Evolutionary conservation across 345 rosid species (phyloP).

Genomic region (Corchorus olitorius): DNA sequence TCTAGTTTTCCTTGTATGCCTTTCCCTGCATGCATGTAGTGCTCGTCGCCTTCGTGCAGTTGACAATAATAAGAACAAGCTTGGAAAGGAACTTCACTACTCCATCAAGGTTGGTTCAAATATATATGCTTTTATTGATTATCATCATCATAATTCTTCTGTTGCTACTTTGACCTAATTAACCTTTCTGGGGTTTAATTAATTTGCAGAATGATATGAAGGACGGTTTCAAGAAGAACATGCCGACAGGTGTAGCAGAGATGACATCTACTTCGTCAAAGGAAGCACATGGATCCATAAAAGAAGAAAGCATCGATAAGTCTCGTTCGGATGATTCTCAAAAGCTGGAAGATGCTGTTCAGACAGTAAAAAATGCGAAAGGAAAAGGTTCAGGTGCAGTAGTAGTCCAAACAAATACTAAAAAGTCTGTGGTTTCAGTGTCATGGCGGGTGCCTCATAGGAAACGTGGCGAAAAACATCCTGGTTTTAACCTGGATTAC

Average conservation of each 20-base stretch:
- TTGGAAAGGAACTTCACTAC: conserved; percentile 31
- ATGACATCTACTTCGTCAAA: conserved; percentile 13
- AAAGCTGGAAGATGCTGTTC: conserved; percentile 10
- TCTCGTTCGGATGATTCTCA: conserved; percentile 16
- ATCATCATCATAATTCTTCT: not conserved
- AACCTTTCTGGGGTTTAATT: not conserved
- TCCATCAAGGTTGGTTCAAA: conserved; percentile 32
- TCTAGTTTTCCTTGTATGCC: conserved; percentile 37
- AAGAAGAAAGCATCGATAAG: conserved; percentile 16
- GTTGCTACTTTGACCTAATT: not conserved
- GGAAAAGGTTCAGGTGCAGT: conserved; percentile 26
- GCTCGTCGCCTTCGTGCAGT: conserved; percentile 46
- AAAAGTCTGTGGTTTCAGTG: conserved; percentile 37
- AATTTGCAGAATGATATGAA: conserved; percentile 25
- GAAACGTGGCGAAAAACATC: conserved; percentile 50
- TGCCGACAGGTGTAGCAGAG: conserved; percentile 16
- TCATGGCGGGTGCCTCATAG: conserved; percentile 60
- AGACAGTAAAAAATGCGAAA: conserved; percentile 15
- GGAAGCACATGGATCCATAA: conserved; percentile 19
- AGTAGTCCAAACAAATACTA: conserved; percentile 4
- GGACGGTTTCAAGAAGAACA: conserved; percentile 8
- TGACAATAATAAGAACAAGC: conserved; percentile 26
- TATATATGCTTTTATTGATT: too few species aligned
- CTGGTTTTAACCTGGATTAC: conserved; percentile 73
- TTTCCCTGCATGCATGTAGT: conserved; percentile 46